A percentile compares a stretch with the other conserved stretches of the same genome.
These are phyloP conservation scores for Helotiales sp. DNA, from an alignment of 2,329 filamentous ascomycete species.

Conservation along the genomic window DNA sequence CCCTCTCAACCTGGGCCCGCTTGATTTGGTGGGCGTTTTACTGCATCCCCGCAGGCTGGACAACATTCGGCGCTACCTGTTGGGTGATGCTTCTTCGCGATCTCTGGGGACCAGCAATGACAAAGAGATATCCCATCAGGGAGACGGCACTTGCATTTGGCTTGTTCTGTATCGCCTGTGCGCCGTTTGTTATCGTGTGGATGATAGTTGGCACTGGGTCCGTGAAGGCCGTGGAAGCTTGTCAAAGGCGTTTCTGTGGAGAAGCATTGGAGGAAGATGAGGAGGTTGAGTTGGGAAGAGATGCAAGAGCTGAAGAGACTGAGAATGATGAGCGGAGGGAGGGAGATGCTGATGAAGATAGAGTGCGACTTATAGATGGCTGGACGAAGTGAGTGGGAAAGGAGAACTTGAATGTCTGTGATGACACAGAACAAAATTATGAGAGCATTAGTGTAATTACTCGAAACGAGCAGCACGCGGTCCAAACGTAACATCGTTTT, in stretches of 20 bases:
- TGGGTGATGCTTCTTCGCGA: constrained; percentile 14
- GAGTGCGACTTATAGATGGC: neutral
- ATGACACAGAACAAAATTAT: too few species aligned
- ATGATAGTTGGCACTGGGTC: neutral
- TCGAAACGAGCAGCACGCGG: too few species aligned
- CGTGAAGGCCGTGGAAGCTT: constrained; percentile 9
- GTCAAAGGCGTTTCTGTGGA: constrained; percentile 17
- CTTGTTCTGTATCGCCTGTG: neutral
- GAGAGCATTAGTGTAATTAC: too few species aligned
- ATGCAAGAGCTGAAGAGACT: neutral
- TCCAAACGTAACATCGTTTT: too few species aligned
- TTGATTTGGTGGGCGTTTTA: constrained; percentile 11
- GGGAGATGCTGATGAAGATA: neutral
- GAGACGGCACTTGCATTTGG: neutral
- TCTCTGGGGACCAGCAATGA: constrained; percentile 12
- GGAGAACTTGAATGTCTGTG: neutral
- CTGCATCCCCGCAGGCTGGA: neutral
- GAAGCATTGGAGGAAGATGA: constrained; percentile 16
- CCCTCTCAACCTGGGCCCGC: neutral
- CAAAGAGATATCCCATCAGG: constrained; percentile 9
- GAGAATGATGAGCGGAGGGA: neutral
- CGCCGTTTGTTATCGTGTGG: constrained; percentile 5
- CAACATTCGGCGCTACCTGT: constrained; percentile 3
- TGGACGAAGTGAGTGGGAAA: too few species aligned
- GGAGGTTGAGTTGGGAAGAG: neutral